Evolutionary conservation across 495 filamentous ascomycete genomes (phyloP).

Genomic region (Sporormia fimetaria): DNA sequence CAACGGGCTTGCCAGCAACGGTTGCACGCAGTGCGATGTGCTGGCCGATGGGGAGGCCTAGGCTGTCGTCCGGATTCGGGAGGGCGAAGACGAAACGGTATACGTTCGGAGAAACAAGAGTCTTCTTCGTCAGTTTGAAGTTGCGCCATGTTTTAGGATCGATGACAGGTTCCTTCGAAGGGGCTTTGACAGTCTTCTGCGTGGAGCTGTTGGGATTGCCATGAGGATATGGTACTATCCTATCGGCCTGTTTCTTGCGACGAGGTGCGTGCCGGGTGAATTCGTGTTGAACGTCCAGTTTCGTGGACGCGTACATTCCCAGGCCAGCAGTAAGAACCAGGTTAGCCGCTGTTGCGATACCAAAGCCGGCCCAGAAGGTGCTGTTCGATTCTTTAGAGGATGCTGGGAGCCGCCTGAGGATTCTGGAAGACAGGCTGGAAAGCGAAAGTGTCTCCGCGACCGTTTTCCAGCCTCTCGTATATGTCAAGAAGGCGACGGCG

Average conservation of each 20-base stretch:
- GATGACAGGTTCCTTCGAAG: slow-evolving; percentile 43
- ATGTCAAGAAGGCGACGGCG: not conserved
- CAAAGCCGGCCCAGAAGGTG: not conserved
- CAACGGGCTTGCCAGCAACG: slow-evolving; percentile 58
- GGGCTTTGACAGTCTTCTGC: too few species aligned
- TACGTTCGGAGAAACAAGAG: slow-evolving; percentile 74
- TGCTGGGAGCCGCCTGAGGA: not conserved
- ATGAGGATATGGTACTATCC: not conserved
- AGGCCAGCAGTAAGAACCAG: slow-evolving; percentile 14
- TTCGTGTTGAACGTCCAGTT: not conserved
- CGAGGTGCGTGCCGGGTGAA: slow-evolving; percentile 34
- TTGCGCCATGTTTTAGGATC: slow-evolving; percentile 77
- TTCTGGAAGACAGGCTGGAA: not conserved
- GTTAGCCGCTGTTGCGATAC: not conserved
- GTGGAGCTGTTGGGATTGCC: too few species aligned
- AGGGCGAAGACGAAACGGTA: slow-evolving; percentile 73
- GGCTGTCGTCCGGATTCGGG: slow-evolving; percentile 60
- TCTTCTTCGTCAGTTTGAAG: slow-evolving; percentile 80
- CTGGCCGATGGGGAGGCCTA: slow-evolving; percentile 94
- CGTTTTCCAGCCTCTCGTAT: not conserved
- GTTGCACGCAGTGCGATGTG: slow-evolving; percentile 86
- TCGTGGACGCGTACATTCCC: not conserved
- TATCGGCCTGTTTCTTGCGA: slow-evolving; percentile 16
- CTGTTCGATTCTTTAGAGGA: not conserved
- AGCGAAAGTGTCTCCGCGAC: not conserved